Percentiles rank a stretch among this genome's conserved stretches.
Conservation (phyloP, 495 filamentous ascomycete genomes). For the Margaritispora aquatica region DNA sequence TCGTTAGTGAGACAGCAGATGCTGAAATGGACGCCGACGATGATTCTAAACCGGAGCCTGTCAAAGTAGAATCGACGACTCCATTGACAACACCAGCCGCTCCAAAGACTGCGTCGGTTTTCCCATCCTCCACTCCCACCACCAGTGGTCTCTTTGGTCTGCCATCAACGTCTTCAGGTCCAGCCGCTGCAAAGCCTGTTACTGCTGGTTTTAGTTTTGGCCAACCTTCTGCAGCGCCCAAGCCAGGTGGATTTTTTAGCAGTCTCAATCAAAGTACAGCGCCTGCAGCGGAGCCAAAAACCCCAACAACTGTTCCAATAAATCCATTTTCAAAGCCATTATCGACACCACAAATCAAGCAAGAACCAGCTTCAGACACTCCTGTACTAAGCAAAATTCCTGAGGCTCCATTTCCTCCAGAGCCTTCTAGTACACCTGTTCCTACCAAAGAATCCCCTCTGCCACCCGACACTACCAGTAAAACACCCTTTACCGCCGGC, state of each 20-base stretch:
- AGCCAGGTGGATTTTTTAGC: conserved; percentile 10
- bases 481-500: conserved; percentile 53
- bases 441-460: conserved; percentile 47
- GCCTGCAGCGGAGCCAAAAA: conserved; percentile 6
- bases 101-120: conserved; percentile 37
- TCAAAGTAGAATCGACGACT: conserved; percentile 43
- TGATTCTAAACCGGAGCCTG: conserved; percentile 26
- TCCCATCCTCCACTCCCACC: conserved; percentile 20
- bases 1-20: conserved; percentile 47
- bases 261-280: background rate
- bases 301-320: background rate
- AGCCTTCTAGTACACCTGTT: conserved; percentile 22
- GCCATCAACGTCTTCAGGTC: conserved; percentile 25
- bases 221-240: conserved; percentile 5
- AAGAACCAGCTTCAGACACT: conserved; percentile 22
- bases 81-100: conserved; percentile 47
- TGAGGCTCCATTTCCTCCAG: conserved; percentile 68
- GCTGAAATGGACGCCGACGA: conserved; percentile 49
- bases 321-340: conserved; percentile 7
- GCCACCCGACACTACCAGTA: conserved; percentile 73
- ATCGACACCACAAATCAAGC: conserved; percentile 30
- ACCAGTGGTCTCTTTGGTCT: conserved; percentile 23
- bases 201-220: conserved; percentile 18
- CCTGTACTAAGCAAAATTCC: conserved; percentile 3
- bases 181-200: conserved; percentile 25